Evolutionary conservation across 2,329 filamentous ascomycete genomes (phyloP), one percentile per base, ranked within the genome.

Genomic region (Penicillium sp.): DNA sequence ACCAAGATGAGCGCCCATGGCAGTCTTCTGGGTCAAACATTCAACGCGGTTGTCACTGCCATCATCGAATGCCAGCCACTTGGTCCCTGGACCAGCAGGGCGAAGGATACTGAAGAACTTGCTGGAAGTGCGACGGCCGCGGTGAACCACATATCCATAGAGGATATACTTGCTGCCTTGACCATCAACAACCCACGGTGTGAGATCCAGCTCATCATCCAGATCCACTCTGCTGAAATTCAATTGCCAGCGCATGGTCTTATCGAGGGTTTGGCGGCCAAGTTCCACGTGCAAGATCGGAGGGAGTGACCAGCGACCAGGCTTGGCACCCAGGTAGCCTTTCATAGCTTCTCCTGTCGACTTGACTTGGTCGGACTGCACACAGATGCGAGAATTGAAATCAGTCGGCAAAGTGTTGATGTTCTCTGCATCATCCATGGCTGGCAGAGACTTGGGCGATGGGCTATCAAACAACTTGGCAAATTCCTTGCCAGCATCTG

Each of bases 41-140:
- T 79, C 79, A 31, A 87, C 83, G 50, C 79, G 78, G 55, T 83
- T 83, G 31, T 82, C 81, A 29, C 81, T 79, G 54, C 78, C 79
- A 60, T 84, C 82, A 31, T 83, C 79, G 61, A 86, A 87, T 33
- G 78, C 80, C 54, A 87, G 81, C 85, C 85, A 88, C 46, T 78
- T 81, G 9, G 79, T 77, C 10, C 78, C 79, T 6, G 80, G 80
- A 2, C 84, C 84, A 45, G 78, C 77, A 1, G 85, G 85, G 29
- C 85, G 79, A 48, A 88, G 70, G 33, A 86, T 81, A n/a, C 82
- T 80, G 62, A 84, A 83, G 71, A 86, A 87, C 37, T 82, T 78
- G 48, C 81, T 81, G 5, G 84, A 87, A 21, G 81, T 81, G 16
- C 86, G 79, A 44, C 79, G 79, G 26, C 84, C 84, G 58, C 81